Evolutionary conservation across 2,329 filamentous ascomycete species (phyloP).

Genomic region (Ceratocystis huliohia): DNA sequence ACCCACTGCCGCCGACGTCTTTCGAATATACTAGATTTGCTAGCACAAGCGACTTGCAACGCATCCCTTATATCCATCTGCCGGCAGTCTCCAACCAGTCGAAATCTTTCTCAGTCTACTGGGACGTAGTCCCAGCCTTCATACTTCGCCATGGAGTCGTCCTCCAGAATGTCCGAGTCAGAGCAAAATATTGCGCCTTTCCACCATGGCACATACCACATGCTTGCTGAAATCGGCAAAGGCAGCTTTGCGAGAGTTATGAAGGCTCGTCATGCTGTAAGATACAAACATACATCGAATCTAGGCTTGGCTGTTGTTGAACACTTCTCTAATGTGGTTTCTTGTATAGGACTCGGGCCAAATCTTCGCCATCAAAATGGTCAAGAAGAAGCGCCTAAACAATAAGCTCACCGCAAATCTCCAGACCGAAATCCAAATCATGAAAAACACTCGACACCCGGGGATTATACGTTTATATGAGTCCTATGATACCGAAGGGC

Average conservation of each 20-base stretch:
- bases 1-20: constrained; percentile 27
- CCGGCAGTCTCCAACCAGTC: neutral
- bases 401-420: constrained; percentile 95
- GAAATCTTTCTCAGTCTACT: neutral
- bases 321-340: neutral
- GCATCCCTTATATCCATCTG: neutral
- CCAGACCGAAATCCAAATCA: constrained; percentile 86
- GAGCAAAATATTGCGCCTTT: constrained; percentile 16
- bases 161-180: constrained; percentile 20
- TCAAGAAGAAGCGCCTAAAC: constrained; percentile 79
- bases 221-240: constrained; percentile 18
- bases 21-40: constrained; percentile 30
- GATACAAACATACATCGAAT: neutral
- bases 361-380: constrained; percentile 74
- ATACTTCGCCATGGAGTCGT: constrained; percentile 16
- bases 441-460: constrained; percentile 84
- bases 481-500: constrained; percentile 71
- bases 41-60: constrained; percentile 24
- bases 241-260: constrained; percentile 21
- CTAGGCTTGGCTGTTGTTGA: neutral
- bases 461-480: constrained; percentile 95
- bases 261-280: constrained; percentile 19
- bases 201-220: constrained; percentile 17
- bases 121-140: constrained; percentile 12
- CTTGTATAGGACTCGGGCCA: constrained; percentile 8